phyloP scores from a whole-genome alignment of 225 moss, liverwort and hornwort species.

The Antitrichia curtipendula region DNA sequence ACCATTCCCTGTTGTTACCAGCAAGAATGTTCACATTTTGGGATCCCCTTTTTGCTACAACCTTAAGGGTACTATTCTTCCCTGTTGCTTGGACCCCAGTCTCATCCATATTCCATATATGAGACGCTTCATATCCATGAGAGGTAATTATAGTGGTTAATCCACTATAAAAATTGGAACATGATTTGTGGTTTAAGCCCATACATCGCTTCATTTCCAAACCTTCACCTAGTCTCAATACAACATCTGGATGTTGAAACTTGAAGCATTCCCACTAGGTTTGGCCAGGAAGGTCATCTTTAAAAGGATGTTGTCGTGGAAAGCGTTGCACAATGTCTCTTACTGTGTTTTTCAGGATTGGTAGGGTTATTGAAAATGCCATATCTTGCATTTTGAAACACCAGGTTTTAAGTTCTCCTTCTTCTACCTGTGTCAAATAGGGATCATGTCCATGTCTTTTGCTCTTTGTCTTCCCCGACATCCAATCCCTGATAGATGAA shows the following conservation, averaged over 20 bases:
- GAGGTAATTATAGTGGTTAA: neutral
- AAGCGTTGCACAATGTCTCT: neutral
- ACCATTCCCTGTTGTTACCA: neutral
- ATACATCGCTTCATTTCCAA: neutral
- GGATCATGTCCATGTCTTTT: neutral
- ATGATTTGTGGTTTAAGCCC: neutral
- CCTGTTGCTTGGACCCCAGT: neutral
- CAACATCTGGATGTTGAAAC: neutral
- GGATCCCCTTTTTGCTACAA: neutral
- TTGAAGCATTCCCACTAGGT: neutral
- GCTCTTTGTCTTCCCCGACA: neutral
- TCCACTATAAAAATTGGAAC: neutral
- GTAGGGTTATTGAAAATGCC: neutral
- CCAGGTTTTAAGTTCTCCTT: neutral
- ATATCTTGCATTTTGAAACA: neutral
- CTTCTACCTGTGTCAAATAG: neutral
- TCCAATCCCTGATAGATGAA: accelerated
- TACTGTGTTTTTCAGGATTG: neutral
- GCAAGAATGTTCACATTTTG: neutral
- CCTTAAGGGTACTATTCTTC: neutral
- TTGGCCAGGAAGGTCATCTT: neutral
- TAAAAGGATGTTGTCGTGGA: too few species aligned
- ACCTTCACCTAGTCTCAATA: neutral
- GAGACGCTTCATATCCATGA: neutral
- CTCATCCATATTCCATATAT: neutral